These are phyloP conservation scores for Ceratobasidium sp. DNA, from an alignment of 1,284 basidiomycete species.

Conservation along the genomic window DNA sequence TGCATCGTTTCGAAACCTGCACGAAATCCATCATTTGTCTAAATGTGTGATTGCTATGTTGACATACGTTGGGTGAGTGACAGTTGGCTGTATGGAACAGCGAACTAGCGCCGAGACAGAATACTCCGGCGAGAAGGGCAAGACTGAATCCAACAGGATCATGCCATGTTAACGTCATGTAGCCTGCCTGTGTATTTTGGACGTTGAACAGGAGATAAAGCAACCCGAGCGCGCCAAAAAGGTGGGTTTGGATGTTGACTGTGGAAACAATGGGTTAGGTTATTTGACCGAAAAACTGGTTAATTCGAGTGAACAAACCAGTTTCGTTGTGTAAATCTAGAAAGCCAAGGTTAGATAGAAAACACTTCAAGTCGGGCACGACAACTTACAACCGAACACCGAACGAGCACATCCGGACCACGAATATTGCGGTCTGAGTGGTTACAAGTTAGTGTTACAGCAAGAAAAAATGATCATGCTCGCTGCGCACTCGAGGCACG, in stretches of 20 bases:
- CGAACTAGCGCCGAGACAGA: slow-evolving; percentile 80
- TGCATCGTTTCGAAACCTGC: slow-evolving; percentile 63
- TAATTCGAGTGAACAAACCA: slow-evolving; percentile 57
- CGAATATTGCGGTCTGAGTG: slow-evolving; percentile 67
- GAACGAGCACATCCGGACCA: slow-evolving; percentile 75
- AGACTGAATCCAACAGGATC: slow-evolving; percentile 73
- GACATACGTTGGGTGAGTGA: slow-evolving; percentile 72
- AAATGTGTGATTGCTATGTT: slow-evolving; percentile 49
- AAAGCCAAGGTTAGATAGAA: slow-evolving; percentile 37
- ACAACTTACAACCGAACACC: slow-evolving; percentile 74
- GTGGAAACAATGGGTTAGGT: slow-evolving; percentile 19
- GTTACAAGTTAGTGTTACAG: slow-evolving; percentile 14
- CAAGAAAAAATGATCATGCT: not conserved
- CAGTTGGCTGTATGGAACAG: slow-evolving; percentile 81
- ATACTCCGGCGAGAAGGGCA: slow-evolving; percentile 76
- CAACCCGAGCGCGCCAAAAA: slow-evolving; percentile 80
- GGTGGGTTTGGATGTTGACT: slow-evolving; percentile 93
- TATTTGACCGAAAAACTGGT: slow-evolving; percentile 12
- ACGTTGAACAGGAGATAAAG: slow-evolving; percentile 66
- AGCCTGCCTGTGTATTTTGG: slow-evolving; percentile 60
- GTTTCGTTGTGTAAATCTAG: slow-evolving; percentile 88
- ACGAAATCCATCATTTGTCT: slow-evolving; percentile 48
- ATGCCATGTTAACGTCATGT: slow-evolving; percentile 66
- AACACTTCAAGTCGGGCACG: slow-evolving; percentile 44
- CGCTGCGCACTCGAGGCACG: not conserved